Evolutionary conservation across 1,284 basidiomycete genomes (phyloP), one percentile per base, ranked within the genome.

Genomic region (Cryptococcus wingfieldii): DNA sequence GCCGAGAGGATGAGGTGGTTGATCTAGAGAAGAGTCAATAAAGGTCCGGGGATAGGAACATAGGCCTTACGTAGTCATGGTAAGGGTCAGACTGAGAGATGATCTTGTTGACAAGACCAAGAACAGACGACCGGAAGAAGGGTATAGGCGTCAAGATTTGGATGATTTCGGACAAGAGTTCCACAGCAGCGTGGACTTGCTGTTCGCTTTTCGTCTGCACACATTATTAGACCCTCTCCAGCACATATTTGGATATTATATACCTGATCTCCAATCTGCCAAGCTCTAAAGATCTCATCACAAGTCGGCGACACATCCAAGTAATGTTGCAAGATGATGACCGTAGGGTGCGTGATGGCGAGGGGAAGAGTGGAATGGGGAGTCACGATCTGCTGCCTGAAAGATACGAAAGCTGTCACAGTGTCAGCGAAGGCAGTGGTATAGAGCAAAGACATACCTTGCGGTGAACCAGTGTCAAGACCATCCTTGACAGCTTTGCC

Each of bases 241-340:
- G 7, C 45, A 53, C 9, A 50, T 34, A 23, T 42, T 31, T 10
- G 34, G 10, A 18, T 37, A 14, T 16, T 10, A 45, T 72, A 53
- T 47, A 77, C 75, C 60, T 69, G 67, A 31, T 71, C 64, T 9
- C 71, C 74, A 1, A 69, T 56, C 47, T 71, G 66, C 77, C 77
- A 78, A 4, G 68, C 65, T 41, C 65, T 62, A 53, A 77, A 77
- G 50, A 78, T 64, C 56, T 78, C 77, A 14, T 75, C 73, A 8
- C 66, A 68, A 3, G 65, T 69, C 1, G 77, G 74, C 5, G 73
- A 76, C 14, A 67, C 58, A 44, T 75, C 71, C 25, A 77, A 66
- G 56, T 77, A 78, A 50, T 78, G 73, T 56, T 77, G 75, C 2
- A 75, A 59, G 44, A 78, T 68, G 23, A 73, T 61, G n/a, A 78